These are phyloP conservation scores for Blastocystis sp. DNA, from an alignment of 352 stramenopile species.

Conservation along the genomic window DNA sequence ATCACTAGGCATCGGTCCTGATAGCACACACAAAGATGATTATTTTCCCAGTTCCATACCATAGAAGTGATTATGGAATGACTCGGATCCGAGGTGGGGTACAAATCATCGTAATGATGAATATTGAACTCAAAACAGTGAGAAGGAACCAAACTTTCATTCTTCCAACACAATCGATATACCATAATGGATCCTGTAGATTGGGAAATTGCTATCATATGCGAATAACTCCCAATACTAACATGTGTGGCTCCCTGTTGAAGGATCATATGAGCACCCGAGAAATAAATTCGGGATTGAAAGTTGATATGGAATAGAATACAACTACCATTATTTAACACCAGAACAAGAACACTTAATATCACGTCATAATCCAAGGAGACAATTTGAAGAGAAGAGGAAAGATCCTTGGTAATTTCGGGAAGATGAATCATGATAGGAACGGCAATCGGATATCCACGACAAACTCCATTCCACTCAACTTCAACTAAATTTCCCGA, in stretches of 20 bases:
- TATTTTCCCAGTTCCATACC: slow-evolving; percentile 6
- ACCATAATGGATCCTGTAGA: not conserved
- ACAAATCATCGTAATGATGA: slow-evolving; percentile 7
- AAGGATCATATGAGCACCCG: not conserved
- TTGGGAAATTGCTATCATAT: not conserved
- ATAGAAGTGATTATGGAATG: not conserved
- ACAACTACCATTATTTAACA: not conserved
- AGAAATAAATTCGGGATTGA: slow-evolving; percentile 36
- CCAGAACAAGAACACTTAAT: not conserved
- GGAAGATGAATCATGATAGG: slow-evolving; percentile 53
- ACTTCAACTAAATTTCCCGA: slow-evolving; percentile 31
- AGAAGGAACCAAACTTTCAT: slow-evolving; percentile 9
- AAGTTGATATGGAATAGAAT: slow-evolving; percentile 41
- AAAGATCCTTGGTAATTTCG: not conserved
- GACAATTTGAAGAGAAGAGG: not conserved
- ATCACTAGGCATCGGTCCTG: not conserved
- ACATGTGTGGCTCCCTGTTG: not conserved
- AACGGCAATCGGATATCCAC: slow-evolving; percentile 35
- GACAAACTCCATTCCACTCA: slow-evolving; percentile 28
- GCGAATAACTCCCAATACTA: not conserved
- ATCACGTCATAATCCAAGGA: slow-evolving; percentile 27
- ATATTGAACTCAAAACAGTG: not conserved
- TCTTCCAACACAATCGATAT: slow-evolving; percentile 10
- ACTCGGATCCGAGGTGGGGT: not conserved
- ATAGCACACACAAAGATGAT: slow-evolving; percentile 23